Percentiles rank a stretch among this genome's conserved stretches.
phyloP scores from a whole-genome alignment of 176 grass and related monocot species.

The Typha latifolia region DNA sequence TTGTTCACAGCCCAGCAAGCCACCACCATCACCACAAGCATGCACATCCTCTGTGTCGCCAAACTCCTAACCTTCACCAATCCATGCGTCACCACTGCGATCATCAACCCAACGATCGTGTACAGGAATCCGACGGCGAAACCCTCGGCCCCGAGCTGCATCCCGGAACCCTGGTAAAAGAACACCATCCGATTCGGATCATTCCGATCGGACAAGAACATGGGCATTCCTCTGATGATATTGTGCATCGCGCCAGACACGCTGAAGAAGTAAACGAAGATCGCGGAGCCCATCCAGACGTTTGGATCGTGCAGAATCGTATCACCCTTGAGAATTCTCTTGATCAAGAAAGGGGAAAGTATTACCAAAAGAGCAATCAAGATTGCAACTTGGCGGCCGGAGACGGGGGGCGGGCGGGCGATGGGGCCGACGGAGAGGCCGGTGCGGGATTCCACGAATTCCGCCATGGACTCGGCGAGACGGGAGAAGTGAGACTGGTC shows the following conservation, averaged over 20 bases:
- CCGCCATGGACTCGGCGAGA: slow-evolving; percentile 86
- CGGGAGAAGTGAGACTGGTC: slow-evolving; percentile 73
- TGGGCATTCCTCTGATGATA: slow-evolving; percentile 76
- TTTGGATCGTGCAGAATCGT: slow-evolving; percentile 66
- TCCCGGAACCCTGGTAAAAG: slow-evolving; percentile 90
- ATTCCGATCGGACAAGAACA: slow-evolving; percentile 55
- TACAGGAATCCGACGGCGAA: slow-evolving; percentile 82
- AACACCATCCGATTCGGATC: slow-evolving; percentile 80
- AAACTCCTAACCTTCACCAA: slow-evolving; percentile 45
- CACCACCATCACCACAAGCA: slow-evolving; percentile 55
- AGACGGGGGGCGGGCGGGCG: slow-evolving; percentile 62
- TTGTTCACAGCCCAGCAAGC: slow-evolving; percentile 81
- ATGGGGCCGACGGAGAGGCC: slow-evolving; percentile 76
- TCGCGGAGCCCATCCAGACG: slow-evolving; percentile 65
- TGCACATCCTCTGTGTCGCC: slow-evolving; percentile 47
- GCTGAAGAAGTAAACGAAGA: slow-evolving; percentile 89
- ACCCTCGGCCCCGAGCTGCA: slow-evolving; percentile 82
- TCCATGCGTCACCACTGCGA: slow-evolving; percentile 64
- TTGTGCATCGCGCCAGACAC: slow-evolving; percentile 90
- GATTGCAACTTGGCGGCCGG: slow-evolving; percentile 53
- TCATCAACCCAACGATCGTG: slow-evolving; percentile 68
- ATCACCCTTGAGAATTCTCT: slow-evolving; percentile 60
- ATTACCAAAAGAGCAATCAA: slow-evolving; percentile 42
- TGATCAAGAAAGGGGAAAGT: slow-evolving; percentile 56
- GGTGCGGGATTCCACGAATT: slow-evolving; percentile 67